Conservation (phyloP, 192 early-diverging fungal species). For the Umbelopsis ramanniana region DNA sequence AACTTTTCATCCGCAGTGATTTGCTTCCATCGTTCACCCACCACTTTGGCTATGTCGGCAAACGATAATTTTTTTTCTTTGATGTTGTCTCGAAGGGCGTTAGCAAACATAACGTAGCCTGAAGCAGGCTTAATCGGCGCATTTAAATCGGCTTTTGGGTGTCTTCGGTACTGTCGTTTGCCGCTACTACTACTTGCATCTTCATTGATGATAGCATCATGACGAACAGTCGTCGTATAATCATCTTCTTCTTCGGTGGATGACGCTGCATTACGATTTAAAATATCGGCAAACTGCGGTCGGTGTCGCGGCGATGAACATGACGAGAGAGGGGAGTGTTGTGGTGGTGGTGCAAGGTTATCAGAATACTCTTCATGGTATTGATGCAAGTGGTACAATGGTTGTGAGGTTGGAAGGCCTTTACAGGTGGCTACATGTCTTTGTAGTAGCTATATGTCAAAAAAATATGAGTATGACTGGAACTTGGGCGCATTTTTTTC, state of each 20-base stretch:
- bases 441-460: conserved; percentile 28
- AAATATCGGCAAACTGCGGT: neutral
- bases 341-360: neutral
- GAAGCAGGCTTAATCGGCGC: conserved; percentile 44
- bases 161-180: conserved; percentile 43
- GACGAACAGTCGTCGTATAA: neutral
- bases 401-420: conserved; percentile 21
- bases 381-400: conserved; percentile 15
- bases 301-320: neutral
- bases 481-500: too few species aligned
- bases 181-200: neutral
- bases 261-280: neutral
- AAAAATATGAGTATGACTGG: neutral
- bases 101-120: conserved; percentile 47
- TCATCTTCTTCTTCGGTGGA: conserved; percentile 13
- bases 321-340: neutral
- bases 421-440: conserved; percentile 33
- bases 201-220: neutral
- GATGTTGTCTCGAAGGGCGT: conserved; percentile 41
- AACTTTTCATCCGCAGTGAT: conserved; percentile 33
- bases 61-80: conserved; percentile 35
- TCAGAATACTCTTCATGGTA: conserved; percentile 13
- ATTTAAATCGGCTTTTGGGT: conserved; percentile 46
- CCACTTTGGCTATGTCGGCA: conserved; percentile 42
- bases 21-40: conserved; percentile 45